Evolutionary conservation across 225 moss, liverwort and hornwort species (phyloP).

Genomic region (Straminergon stramineum): DNA sequence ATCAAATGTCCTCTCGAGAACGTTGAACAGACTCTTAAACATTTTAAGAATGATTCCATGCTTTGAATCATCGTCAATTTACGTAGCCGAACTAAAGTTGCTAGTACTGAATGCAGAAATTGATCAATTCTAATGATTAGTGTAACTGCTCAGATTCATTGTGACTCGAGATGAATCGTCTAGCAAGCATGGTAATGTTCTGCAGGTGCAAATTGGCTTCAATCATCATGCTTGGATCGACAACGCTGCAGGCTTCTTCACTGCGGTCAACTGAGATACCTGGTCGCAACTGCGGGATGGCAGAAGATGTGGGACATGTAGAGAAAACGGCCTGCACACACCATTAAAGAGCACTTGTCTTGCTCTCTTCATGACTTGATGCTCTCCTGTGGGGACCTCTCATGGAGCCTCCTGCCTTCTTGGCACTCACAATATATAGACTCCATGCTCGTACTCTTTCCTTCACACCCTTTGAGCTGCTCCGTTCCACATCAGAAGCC

Average conservation of each 20-base stretch:
- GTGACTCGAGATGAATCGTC: background rate
- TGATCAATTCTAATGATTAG: background rate
- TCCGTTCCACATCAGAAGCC: background rate
- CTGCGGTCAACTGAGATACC: constrained; percentile 2
- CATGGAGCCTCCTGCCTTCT: background rate
- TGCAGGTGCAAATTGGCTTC: background rate
- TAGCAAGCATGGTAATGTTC: background rate
- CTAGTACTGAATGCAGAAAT: background rate
- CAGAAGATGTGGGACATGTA: background rate
- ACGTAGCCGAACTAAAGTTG: background rate
- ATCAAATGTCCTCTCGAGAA: background rate
- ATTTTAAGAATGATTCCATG: background rate
- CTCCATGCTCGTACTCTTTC: background rate
- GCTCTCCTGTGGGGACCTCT: background rate
- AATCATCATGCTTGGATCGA: background rate
- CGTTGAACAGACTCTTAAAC: background rate
- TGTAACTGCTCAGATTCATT: background rate
- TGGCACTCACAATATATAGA: constrained; percentile 11
- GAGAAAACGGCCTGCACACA: constrained; percentile 6
- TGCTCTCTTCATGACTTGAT: constrained; percentile 6
- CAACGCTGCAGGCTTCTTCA: constrained; percentile 5
- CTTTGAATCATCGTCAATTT: background rate
- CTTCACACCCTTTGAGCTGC: background rate
- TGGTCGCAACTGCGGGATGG: background rate
- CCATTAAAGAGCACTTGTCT: constrained; percentile 14